Conservation (phyloP, 2,329 filamentous ascomycete species). For the Neofusicoccum kwambonambiense region DNA sequence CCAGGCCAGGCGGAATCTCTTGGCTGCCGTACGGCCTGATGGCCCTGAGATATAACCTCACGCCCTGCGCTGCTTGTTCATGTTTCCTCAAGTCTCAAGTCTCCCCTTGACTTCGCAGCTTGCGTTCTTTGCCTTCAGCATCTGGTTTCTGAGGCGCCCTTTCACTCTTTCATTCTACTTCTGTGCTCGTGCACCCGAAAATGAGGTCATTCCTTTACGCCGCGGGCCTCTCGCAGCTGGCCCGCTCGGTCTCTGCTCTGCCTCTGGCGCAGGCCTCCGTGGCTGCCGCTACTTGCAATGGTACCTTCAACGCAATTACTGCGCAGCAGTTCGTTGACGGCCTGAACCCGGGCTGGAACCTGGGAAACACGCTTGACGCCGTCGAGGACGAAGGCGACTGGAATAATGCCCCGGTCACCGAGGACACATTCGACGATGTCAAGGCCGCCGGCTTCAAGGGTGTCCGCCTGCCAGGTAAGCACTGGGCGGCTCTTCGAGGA, state of each 20-base stretch:
- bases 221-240: conserved; percentile 10
- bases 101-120: background rate
- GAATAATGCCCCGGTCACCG: conserved; percentile 56
- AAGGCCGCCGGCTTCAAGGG: conserved; percentile 58
- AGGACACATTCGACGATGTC: conserved; percentile 52
- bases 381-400: conserved; percentile 57
- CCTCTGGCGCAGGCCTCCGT: background rate
- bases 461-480: conserved; percentile 53
- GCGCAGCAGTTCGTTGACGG: conserved; percentile 49
- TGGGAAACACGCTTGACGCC: conserved; percentile 61
- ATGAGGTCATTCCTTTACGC: conserved; percentile 14
- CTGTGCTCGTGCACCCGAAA: background rate
- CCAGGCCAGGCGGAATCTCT: background rate
- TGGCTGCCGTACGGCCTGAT: background rate
- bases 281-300: conserved; percentile 5
- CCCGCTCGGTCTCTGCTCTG: background rate
- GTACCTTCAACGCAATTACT: conserved; percentile 44
- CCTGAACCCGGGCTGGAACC: conserved; percentile 59
- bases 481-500: background rate
- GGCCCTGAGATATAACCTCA: conserved; percentile 2
- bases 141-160: background rate
- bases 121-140: background rate
- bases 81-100: background rate
- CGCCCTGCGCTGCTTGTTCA: background rate
- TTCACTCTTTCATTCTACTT: background rate